Conservation (phyloP, 2,329 filamentous ascomycete genomes). For the Arthrobotrys conoides region DNA sequence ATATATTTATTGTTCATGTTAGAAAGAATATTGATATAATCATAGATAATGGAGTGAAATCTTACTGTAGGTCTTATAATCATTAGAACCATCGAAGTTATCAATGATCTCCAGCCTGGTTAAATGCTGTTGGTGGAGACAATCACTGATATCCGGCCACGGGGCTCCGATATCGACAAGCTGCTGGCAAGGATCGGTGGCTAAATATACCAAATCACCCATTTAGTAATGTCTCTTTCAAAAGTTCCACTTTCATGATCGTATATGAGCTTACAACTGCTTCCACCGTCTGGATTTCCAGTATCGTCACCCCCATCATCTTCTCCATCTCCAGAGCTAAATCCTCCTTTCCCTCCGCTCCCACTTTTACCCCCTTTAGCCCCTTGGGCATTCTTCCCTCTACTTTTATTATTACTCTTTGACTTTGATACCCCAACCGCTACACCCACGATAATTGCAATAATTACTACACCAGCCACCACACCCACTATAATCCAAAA, state of each 20-base stretch:
- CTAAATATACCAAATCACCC: slow-evolving; percentile 6
- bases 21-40: background rate
- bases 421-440: slow-evolving; percentile 28
- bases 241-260: background rate
- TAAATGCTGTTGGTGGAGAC: slow-evolving; percentile 33
- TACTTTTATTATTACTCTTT: slow-evolving; percentile 15
- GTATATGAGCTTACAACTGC: slow-evolving; percentile 4
- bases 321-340: background rate
- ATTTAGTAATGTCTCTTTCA: background rate
- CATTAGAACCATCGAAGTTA: slow-evolving; percentile 32
- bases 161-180: slow-evolving; percentile 37
- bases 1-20: background rate
- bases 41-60: background rate
- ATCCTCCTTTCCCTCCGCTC: background rate
- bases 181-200: slow-evolving; percentile 41
- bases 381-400: background rate
- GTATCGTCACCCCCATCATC: background rate
- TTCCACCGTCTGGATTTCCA: slow-evolving; percentile 12
- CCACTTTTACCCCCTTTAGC: slow-evolving; percentile 18
- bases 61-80: slow-evolving; percentile 20
- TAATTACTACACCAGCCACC: slow-evolving; percentile 15
- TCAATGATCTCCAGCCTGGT: slow-evolving; percentile 32
- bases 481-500: slow-evolving; percentile 38
- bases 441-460: slow-evolving; percentile 36
- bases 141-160: slow-evolving; percentile 20